Percentiles rank a stretch among this genome's conserved stretches.
Conservation (phyloP, 495 filamentous ascomycete genomes). For the Aspergillus homomorphus region DNA sequence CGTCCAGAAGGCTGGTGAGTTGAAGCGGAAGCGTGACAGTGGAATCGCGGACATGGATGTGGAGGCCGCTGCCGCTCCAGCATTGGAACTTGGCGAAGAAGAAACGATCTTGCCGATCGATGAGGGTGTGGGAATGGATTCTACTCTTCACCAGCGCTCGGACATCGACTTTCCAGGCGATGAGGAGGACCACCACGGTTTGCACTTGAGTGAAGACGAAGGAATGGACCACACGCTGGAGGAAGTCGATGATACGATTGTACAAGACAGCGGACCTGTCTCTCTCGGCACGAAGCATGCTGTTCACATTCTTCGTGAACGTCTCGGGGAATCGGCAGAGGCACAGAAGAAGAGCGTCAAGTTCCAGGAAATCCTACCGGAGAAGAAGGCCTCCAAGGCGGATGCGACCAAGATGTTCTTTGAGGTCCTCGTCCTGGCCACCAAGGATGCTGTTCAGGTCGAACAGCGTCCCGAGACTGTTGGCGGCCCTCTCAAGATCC, state of each 20-base stretch:
- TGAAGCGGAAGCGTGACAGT: conserved; percentile 92
- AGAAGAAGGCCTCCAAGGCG: conserved; percentile 68
- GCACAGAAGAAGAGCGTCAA: conserved; percentile 72
- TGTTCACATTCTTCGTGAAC: conserved; percentile 87
- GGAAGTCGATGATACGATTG: conserved; percentile 77
- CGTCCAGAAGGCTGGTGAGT: conserved; percentile 69
- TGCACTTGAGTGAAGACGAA: conserved; percentile 53
- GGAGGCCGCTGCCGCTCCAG: conserved; percentile 61
- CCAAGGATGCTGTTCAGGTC: conserved; percentile 97
- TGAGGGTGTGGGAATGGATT: conserved; percentile 52
- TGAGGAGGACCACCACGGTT: conserved; percentile 42
- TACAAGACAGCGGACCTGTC: conserved; percentile 79
- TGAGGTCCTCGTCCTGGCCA: conserved; percentile 89
- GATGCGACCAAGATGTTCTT: conserved; percentile 99
- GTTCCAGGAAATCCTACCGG: conserved; percentile 90
- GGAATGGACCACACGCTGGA: conserved; percentile 40
- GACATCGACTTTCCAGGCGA: conserved; percentile 65
- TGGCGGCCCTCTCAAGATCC: conserved; percentile 73
- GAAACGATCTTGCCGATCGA: conserved; percentile 49
- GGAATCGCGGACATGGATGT: conserved; percentile 78
- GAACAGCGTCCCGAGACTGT: conserved; percentile 75
- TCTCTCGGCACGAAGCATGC: conserved; percentile 91
- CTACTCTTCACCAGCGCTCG: conserved; percentile 43
- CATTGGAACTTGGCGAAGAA: conserved; percentile 64
- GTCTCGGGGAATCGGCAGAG: conserved; percentile 65